phyloP scores from a whole-genome alignment of 78 protist species.

The Dictyostelium brefeldianum region DNA sequence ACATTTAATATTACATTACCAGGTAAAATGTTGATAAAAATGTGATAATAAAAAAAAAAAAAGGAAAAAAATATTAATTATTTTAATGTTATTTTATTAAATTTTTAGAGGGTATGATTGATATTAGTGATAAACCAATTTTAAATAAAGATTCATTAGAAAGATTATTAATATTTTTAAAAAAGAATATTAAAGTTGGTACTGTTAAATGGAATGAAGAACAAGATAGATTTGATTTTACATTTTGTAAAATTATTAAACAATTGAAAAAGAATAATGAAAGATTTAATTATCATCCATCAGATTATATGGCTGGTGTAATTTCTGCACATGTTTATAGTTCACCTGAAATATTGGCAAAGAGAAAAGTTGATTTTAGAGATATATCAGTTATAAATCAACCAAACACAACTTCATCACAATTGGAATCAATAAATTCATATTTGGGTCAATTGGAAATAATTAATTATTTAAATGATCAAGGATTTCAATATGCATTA shows the following conservation, averaged over 20 bases:
- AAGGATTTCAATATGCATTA: constrained; percentile 15
- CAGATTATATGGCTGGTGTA: constrained; percentile 16
- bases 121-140: background rate
- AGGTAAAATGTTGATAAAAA: no score
- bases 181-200: constrained; percentile 18
- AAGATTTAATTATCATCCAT: constrained; percentile 20
- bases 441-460: background rate
- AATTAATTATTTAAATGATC: background rate
- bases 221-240: constrained; percentile 22
- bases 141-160: background rate
- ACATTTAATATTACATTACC: background rate
- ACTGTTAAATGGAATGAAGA: background rate
- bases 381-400: background rate
- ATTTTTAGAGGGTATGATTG: background rate
- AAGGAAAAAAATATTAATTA: no score
- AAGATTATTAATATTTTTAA: background rate
- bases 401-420: background rate
- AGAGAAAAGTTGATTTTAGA: background rate
- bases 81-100: no score
- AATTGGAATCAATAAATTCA: background rate
- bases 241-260: constrained; percentile 11
- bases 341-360: background rate
- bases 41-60: no score
- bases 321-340: background rate
- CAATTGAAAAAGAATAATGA: constrained; percentile 4